Evolutionary conservation across 2,329 filamentous ascomycete species (phyloP).

Genomic region (Aspergillus sp.): DNA sequence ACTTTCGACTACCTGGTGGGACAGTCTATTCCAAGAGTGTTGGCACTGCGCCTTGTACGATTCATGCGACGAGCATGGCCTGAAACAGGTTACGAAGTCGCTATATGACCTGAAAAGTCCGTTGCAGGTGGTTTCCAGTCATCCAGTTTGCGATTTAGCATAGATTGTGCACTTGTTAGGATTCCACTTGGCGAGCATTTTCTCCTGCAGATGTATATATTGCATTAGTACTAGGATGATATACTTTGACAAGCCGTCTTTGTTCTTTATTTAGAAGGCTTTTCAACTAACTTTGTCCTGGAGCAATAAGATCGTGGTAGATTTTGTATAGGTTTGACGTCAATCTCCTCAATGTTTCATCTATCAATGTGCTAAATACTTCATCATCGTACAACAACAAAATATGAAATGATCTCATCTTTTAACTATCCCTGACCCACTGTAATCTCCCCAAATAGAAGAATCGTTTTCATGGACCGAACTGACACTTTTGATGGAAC

Average conservation of each 20-base stretch:
- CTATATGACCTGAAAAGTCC: not conserved
- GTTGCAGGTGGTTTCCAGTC: not conserved
- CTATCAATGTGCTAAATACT: too few species aligned
- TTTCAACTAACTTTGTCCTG: not conserved
- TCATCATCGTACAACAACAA: not conserved
- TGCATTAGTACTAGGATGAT: not conserved
- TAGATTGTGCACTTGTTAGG: conserved; percentile 6
- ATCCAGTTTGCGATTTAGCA: conserved; percentile 4
- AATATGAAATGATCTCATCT: not conserved
- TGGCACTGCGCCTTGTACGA: not conserved
- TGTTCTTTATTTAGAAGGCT: not conserved
- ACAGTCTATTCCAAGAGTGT: not conserved
- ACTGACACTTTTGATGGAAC: not conserved
- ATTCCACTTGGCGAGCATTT: not conserved
- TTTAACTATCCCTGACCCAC: not conserved
- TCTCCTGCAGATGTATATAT: conserved; percentile 7
- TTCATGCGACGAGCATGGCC: not conserved
- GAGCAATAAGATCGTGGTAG: not conserved
- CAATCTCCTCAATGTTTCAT: not conserved
- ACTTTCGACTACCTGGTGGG: not conserved
- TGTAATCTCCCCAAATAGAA: not conserved
- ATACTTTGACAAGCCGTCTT: not conserved
- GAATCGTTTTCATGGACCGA: not conserved
- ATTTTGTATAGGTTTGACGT: not conserved
- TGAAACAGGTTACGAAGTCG: not conserved